Conservation (phyloP, 2,329 filamentous ascomycete species). For the Verruconis gallopava region DNA sequence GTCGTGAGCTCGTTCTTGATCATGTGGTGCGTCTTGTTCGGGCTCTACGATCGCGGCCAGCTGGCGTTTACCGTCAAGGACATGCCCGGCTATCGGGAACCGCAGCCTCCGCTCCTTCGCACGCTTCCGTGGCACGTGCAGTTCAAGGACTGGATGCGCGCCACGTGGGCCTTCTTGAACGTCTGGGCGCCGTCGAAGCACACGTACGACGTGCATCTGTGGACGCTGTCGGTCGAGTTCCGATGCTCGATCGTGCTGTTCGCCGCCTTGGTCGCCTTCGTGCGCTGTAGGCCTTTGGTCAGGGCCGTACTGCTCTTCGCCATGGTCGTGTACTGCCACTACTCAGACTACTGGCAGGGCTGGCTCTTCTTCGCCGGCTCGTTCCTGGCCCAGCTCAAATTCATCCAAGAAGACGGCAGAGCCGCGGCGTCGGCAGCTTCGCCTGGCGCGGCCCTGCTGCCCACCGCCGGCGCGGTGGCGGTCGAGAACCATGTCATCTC, state of each 20-base stretch:
- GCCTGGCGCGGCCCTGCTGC: no score
- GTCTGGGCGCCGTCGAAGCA: constrained; percentile 8
- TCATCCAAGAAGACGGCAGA: constrained; percentile 19
- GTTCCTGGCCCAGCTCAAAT: constrained; percentile 41
- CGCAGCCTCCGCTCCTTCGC: constrained; percentile 1
- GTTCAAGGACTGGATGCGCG: constrained; percentile 13
- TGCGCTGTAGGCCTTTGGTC: constrained; percentile 12
- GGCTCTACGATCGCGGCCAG: constrained; percentile 6
- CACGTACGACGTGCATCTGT: constrained; percentile 21
- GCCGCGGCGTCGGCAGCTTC: neutral
- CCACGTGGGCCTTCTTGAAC: constrained; percentile 20
- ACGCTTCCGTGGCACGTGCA: constrained; percentile 7
- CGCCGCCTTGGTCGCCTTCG: constrained; percentile 13
- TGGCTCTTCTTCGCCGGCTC: constrained; percentile 28
- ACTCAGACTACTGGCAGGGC: constrained; percentile 11
- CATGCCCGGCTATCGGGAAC: constrained; percentile 4
- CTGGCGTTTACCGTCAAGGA: neutral
- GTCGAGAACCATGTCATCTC: no score
- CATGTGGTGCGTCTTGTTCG: constrained; percentile 1
- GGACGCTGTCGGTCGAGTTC: constrained; percentile 27
- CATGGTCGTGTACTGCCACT: constrained; percentile 14
- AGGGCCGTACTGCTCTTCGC: constrained; percentile 10
- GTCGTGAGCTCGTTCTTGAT: constrained; percentile 8
- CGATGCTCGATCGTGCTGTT: constrained; percentile 18
- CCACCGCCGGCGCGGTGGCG: neutral